Base-by-base conservation (phyloP, 805 yeast genomes). In the Cyberlindnera xylosilytica region DNA sequence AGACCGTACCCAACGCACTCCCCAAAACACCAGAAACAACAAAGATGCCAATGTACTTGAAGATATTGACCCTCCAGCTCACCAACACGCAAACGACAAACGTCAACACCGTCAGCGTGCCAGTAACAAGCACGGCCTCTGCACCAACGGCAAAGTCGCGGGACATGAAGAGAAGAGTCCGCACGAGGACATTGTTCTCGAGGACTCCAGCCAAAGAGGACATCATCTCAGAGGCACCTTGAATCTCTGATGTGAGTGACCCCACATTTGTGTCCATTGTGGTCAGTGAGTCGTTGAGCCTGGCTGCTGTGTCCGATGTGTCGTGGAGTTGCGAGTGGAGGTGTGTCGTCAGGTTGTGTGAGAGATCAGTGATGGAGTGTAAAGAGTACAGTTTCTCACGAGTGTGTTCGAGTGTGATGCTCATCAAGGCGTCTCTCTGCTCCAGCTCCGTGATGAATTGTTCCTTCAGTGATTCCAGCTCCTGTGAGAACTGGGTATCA, bases 381-480 rank as follows among this genome's bases (percentile, higher is more conserved):
- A 50, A 16, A 1, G 27, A 34, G 3, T 20, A 8, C 1, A 43
- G 28, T 4, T 15, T 23, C 15, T 7, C 15, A 18, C 38, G 34
- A 2, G 49, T 44, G 6, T 20, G 17, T 4, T 34, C 40, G 17
- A 45, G 15, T 10, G 49, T 41, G 3, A 20, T 10, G 15, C n/a
- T 16, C 44, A 50, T 38, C 10, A 48, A 9, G 12, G 18, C 4
- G 17, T 50, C 50, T 26, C 51, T 36, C 20, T 36, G 31, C 26
- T 50, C 42, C 19, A 53, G 13, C 12, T 50, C 54, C 1, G 39
- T 20, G n/a, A 48, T 16, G 19, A 54, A 53, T 28, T 39, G 46
- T 2, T 34, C 34, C 24, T 27, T 46, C n/a, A 54, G 24, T 5
- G 38, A 8, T 1, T 39, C 38, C 28, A 53, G 22, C 20, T 49